Base-by-base conservation (phyloP, 768 basidiomycete genomes). In the Leccinum obscurum region DNA sequence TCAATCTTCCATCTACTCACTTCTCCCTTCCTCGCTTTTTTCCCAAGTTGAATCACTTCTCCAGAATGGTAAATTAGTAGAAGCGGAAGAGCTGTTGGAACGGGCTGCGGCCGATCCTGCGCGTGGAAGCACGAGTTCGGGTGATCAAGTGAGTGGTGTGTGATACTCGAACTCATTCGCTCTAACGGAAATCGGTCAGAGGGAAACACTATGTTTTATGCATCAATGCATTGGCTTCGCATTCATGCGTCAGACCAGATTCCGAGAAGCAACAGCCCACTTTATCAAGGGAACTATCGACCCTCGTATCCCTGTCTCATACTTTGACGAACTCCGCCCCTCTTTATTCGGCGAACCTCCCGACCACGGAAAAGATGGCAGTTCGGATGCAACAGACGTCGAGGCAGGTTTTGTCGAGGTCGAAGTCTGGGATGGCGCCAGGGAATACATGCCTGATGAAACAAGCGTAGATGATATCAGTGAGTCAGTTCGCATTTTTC, bases 171-270 rank as follows among this genome's bases (percentile, higher is more conserved):
- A 34, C 3, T 28, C 28, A 17, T 35, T 10, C 15, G n/a, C 7
- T 8, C 62, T 67, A 46, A 64, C 55, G 64, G 61, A 39, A 17
- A 46, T 49, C 52, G 13, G 13, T 28, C 41, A 87, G 81, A 78
- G 73, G 11, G 88, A 90, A 34, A 89, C 90, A 66, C 76, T 94
- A 52, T 82, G 82, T 61, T 92, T 92, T 64, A 80, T 93, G 39
- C 91, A 92, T 70, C 90, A 93, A 65, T 85, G 86, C 35, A 83
- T 95, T 55, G 94, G 90, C 15, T 90, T 90, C 69, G 83, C 87
- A 70, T 88, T 88, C 65, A 81, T 95, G 69, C 72, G 78, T 32
- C 90, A 92, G 70, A 93, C 92, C 0, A 78, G 87, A 54, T 95
- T 97, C 70, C 87, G 90, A 62, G 89, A 92, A 59, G 93, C 94